Base-by-base conservation (phyloP, 2,329 filamentous ascomycete species). In the Verticillium longisporum region DNA sequence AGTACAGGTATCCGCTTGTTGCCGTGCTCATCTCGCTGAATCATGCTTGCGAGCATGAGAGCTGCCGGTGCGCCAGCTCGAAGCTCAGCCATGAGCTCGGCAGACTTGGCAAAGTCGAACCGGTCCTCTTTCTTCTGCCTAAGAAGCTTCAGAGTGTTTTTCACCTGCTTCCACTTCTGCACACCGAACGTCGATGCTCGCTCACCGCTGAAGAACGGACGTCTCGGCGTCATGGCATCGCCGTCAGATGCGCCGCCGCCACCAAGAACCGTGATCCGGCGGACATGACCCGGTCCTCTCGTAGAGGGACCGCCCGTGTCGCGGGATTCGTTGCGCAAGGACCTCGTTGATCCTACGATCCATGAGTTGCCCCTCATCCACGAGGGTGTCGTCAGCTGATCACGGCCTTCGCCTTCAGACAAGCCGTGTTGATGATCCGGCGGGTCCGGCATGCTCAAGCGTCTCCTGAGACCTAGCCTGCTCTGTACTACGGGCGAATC, bases 1-100 rank as follows among this genome's bases (percentile, higher is more conserved):
- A 99, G 84, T 59, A 99, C 92, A 0, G 95, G 95, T 61, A 99
- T 97, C 62, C 93, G 88, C 76, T 91, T 95, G 75, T 96, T 95
- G 57, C 94, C 92, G 68, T 97, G 91, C 74, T 99, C 95, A 68
- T 99, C 95, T 61, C 95, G 85, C 76, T 98, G 95, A 68, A 98
- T 95, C 91, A 98, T 97, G 71, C 93, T 97, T 7, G 95, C 95
- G 59, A 99, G 79, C 75, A 99, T 96, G 62, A 99, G 80, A 21
- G 94, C 95, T 31, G 95, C 95, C 3, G 95, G 95, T 1, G 93
- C 92, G 60, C 92, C 95, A 54, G 95, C 96, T 57, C 95, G 85
- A 41, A 99, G 80, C 74, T 99, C 95, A 1, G 95, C 95, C 85
- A 99, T 94, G 56, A 99, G 81, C 73, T 99, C 95, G 2, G 95